These are phyloP conservation scores for Priceomyces fermenticarens DNA, from an alignment of 805 yeast genomes.

Conservation along the genomic window DNA sequence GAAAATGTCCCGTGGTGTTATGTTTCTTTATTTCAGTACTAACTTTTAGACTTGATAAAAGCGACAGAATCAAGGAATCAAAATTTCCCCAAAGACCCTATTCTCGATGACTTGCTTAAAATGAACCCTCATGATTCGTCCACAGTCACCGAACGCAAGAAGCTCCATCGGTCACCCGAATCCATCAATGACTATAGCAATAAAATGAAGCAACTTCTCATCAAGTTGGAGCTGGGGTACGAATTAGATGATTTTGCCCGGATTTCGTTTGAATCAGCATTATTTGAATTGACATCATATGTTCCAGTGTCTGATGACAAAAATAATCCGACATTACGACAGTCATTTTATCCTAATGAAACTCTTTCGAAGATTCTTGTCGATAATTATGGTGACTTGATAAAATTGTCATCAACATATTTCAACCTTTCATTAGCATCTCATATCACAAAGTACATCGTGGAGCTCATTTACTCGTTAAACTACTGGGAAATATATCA, in stretches of 20 bases:
- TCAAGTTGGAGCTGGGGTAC: slow-evolving; percentile 23
- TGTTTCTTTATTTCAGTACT: neutral
- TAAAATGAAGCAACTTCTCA: slow-evolving; percentile 26
- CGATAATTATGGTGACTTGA: slow-evolving; percentile 34
- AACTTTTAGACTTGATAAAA: slow-evolving; percentile 12
- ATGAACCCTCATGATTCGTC: slow-evolving; percentile 22
- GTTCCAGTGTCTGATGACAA: slow-evolving; percentile 19
- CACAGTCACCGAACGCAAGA: slow-evolving; percentile 3
- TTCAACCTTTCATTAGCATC: slow-evolving; percentile 37
- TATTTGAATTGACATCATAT: slow-evolving; percentile 23
- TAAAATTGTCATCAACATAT: slow-evolving; percentile 30
- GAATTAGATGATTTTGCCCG: slow-evolving; percentile 27
- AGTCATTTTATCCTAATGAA: slow-evolving; percentile 29
- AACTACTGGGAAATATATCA: slow-evolving; percentile 47
- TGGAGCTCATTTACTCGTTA: slow-evolving; percentile 33
- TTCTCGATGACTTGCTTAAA: slow-evolving; percentile 28
- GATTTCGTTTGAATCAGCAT: slow-evolving; percentile 23
- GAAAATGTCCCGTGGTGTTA: neutral
- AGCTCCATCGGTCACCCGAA: slow-evolving; percentile 5
- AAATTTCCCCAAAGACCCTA: slow-evolving; percentile 28
- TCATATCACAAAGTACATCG: slow-evolving; percentile 37
- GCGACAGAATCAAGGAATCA: slow-evolving; percentile 9
- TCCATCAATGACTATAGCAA: slow-evolving; percentile 30
- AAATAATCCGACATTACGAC: slow-evolving; percentile 1
- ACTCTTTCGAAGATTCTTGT: slow-evolving; percentile 33